Conservation (phyloP, 164 flowering plant genomes). For the Kalanchoe fedtschenkoi region DNA sequence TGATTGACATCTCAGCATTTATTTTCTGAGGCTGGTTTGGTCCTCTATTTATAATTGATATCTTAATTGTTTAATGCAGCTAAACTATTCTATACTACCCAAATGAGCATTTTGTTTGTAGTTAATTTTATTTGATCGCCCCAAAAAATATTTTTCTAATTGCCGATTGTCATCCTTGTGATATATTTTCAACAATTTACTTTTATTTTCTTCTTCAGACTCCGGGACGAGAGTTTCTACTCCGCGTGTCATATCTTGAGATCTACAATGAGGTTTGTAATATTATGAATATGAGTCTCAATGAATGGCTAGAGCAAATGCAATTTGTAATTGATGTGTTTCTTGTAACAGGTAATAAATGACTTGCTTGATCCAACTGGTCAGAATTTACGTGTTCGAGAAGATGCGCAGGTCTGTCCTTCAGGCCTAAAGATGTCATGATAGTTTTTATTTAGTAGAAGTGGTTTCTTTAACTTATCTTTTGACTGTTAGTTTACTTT, state of each 20-base stretch:
- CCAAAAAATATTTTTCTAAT: too few species aligned
- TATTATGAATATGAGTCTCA: not conserved
- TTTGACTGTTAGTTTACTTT: not conserved
- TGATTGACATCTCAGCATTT: not conserved
- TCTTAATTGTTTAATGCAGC: not conserved
- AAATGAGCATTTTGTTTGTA: too few species aligned
- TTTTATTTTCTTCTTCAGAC: conserved; percentile 40
- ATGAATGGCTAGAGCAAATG: not conserved
- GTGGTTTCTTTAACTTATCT: not conserved
- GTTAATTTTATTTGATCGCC: too few species aligned
- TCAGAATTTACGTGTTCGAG: conserved; percentile 94
- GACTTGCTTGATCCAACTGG: conserved; percentile 99
- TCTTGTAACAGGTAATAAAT: conserved; percentile 71
- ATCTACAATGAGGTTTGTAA: conserved; percentile 86
- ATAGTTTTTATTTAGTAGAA: not conserved
- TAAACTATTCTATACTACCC: too few species aligned
- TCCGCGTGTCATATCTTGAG: conserved; percentile 95
- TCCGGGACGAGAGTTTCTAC: conserved; percentile 88
- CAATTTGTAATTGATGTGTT: not conserved
- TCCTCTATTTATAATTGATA: not conserved
- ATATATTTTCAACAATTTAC: not conserved
- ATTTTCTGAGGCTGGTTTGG: not conserved
- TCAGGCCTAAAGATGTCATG: not conserved
- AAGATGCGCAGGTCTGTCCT: conserved; percentile 88
- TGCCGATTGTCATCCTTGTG: not conserved